A percentile compares a stretch with the other conserved stretches of the same genome.
These are phyloP conservation scores for Phallus indusiatus DNA, from an alignment of 768 basidiomycete species.

Conservation along the genomic window DNA sequence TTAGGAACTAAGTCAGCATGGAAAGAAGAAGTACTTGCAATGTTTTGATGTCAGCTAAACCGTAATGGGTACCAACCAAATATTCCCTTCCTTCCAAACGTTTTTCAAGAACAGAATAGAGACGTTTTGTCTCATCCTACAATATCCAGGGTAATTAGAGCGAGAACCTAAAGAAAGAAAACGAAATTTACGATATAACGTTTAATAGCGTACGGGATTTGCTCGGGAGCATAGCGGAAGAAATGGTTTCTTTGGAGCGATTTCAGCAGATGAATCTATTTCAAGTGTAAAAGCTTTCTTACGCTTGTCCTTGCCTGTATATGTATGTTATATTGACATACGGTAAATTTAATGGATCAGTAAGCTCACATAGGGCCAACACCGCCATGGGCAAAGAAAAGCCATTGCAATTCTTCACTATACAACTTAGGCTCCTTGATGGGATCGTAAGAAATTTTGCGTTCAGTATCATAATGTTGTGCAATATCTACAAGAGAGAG, in stretches of 20 bases:
- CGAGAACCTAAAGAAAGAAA: background rate
- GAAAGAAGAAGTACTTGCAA: slow-evolving; percentile 28
- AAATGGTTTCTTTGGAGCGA: slow-evolving; percentile 55
- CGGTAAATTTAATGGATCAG: background rate
- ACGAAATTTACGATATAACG: slow-evolving; percentile 28
- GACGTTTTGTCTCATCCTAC: slow-evolving; percentile 66
- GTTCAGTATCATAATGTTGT: slow-evolving; percentile 28
- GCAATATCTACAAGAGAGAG: slow-evolving; percentile 34
- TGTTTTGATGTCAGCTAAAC: slow-evolving; percentile 67
- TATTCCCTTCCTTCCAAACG: slow-evolving; percentile 65
- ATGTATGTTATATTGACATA: background rate
- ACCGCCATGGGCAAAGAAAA: slow-evolving; percentile 52
- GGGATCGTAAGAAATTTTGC: slow-evolving; percentile 29
- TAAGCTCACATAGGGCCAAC: slow-evolving; percentile 76
- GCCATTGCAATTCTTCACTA: slow-evolving; percentile 26
- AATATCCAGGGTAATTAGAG: background rate
- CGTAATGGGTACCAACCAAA: slow-evolving; percentile 62
- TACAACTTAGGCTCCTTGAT: slow-evolving; percentile 23
- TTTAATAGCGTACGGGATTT: slow-evolving; percentile 54
- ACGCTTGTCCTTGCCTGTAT: slow-evolving; percentile 9
- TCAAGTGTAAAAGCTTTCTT: background rate
- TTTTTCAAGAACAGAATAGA: slow-evolving; percentile 74
- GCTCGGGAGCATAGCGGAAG: slow-evolving; percentile 48
- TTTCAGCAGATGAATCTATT: background rate
- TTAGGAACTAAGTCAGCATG: background rate